A percentile compares a stretch with the other conserved stretches of the same genome.
phyloP scores from a whole-genome alignment of 2,329 filamentous ascomycete genomes.

The Pseudogymnoascus sp. region DNA sequence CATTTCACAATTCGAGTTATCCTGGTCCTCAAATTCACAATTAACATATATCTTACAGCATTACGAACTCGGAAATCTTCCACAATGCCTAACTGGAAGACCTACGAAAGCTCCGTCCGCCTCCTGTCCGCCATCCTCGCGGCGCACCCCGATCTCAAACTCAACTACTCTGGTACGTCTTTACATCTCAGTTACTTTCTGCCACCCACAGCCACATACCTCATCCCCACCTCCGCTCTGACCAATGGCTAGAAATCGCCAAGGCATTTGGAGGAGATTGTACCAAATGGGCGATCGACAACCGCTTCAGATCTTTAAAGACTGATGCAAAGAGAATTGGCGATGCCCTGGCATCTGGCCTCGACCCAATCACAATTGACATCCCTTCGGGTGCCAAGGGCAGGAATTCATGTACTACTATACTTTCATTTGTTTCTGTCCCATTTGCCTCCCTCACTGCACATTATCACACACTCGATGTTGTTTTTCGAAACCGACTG shows the following conservation, averaged over 20 bases:
- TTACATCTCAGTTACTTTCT: slow-evolving; percentile 10
- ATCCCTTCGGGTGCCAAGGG: slow-evolving; percentile 14
- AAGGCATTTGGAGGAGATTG: slow-evolving; percentile 28
- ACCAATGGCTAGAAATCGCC: slow-evolving; percentile 17
- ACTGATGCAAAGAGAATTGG: slow-evolving; percentile 32
- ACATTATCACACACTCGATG: slow-evolving; percentile 9
- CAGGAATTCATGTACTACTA: slow-evolving; percentile 9
- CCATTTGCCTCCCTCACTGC: not conserved
- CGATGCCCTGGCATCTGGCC: slow-evolving; percentile 22
- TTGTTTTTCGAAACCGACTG: not conserved
- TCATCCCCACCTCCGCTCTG: not conserved
- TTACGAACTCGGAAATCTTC: not conserved
- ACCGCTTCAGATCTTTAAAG: slow-evolving; percentile 35
- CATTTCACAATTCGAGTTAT: not conserved
- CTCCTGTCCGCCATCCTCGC: slow-evolving; percentile 55
- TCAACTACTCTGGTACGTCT: slow-evolving; percentile 55
- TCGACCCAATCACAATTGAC: slow-evolving; percentile 30
- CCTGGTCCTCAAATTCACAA: not conserved
- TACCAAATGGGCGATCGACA: slow-evolving; percentile 31
- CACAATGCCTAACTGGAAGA: slow-evolving; percentile 51
- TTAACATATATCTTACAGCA: not conserved
- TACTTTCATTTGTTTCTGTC: not conserved
- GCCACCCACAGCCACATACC: slow-evolving; percentile 13
- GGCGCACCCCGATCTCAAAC: slow-evolving; percentile 44
- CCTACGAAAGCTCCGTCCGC: slow-evolving; percentile 52